Conservation (phyloP, 345 rosid species). For the Camelina laxa region DNA sequence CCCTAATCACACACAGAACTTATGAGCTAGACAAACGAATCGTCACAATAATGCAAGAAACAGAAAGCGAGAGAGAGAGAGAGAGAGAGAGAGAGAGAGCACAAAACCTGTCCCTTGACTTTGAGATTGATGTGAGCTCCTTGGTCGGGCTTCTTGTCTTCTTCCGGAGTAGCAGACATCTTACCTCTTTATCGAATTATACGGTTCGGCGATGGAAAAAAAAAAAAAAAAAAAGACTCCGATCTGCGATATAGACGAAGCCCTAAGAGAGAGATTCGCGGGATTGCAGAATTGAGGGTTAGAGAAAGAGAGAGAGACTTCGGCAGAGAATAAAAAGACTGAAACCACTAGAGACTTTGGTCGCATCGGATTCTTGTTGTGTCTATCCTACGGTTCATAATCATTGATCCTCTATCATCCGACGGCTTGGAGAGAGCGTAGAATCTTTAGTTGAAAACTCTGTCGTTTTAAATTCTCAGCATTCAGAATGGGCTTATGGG, state of each 20-base stretch:
- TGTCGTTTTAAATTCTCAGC: neutral
- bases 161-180: slow-evolving; percentile 64
- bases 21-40: neutral
- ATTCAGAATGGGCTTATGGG: slow-evolving; percentile 6
- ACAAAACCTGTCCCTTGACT: slow-evolving; percentile 83
- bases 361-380: slow-evolving; percentile 40
- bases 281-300: slow-evolving; percentile 24
- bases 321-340: slow-evolving; percentile 27
- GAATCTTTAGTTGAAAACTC: neutral
- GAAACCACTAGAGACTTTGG: slow-evolving; percentile 13
- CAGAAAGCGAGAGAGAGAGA: neutral
- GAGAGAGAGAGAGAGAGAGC: neutral
- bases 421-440: slow-evolving; percentile 11
- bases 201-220: neutral
- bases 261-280: slow-evolving; percentile 36
- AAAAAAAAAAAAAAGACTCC: neutral
- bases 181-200: slow-evolving; percentile 4
- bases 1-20: neutral
- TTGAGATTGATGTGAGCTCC: slow-evolving; percentile 85
- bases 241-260: slow-evolving; percentile 22
- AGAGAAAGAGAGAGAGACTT: neutral
- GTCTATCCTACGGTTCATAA: slow-evolving; percentile 11
- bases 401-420: neutral
- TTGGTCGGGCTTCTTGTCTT: slow-evolving; percentile 86
- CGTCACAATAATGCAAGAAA: neutral